Base-by-base conservation (phyloP, 768 basidiomycete genomes). In the Trametes elegans region DNA sequence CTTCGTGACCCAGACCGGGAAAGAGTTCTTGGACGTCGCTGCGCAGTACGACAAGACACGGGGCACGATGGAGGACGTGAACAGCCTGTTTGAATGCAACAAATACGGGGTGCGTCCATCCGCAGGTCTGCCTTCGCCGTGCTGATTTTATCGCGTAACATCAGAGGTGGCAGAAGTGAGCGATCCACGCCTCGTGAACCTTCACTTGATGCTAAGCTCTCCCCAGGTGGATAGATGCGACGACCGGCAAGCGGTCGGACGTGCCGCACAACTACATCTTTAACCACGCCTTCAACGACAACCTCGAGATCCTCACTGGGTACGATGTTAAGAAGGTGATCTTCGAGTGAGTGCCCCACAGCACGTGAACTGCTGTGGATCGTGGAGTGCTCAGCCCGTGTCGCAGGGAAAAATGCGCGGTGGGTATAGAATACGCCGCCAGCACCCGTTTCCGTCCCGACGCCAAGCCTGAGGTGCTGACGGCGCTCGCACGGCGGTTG, bases 211-310 rank as follows among this genome's bases (percentile, higher is more conserved):
- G 21, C n/a, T 7, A 16, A 23, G 2, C 35, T n/a, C 34, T 29
- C 48, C 35, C 8, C 35, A 88, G 85, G 61, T 88, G 79, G 61
- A 72, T 87, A 7, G 73, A 82, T 55, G 68, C 65, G 2, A 66
- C 69, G 11, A 82, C 76, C 3, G 85, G 85, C 27, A 73, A 61
- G 36, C 80, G 85, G 27, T 86, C 85, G 0, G 84, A 87, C 62
- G 63, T 77, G 1, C 75, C 85, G 2, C 77, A 76, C 27, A 23
- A 66, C 41, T 72, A 74, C 49, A 53, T 78, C 2, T 78, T 76
- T 43, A 66, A 64, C 47, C 55, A 57, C n/a, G 26, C 7, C 62
- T 48, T 38, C 32, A 27, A 65, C 1, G 64, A 69, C 6, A 62
- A 59, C 8, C 50, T 67, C 5, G 61, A 62, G 7, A 71, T 76